These are phyloP conservation scores for Capronia americana DNA, from an alignment of 2,329 filamentous ascomycete genomes.

Conservation along the genomic window DNA sequence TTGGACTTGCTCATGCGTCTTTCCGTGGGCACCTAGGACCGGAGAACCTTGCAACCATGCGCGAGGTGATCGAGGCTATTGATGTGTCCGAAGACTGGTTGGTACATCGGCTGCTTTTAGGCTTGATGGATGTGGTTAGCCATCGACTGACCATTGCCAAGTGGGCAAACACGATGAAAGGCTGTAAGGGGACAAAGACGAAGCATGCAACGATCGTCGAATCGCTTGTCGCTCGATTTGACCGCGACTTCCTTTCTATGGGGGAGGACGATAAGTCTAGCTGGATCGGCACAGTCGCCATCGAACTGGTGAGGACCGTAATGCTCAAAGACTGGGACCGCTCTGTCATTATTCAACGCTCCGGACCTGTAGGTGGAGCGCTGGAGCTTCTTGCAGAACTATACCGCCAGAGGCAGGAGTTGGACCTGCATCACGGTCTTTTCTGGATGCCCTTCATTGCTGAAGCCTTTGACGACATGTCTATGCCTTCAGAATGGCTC, in stretches of 20 bases:
- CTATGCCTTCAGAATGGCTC: constrained; percentile 76
- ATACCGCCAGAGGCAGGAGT: constrained; percentile 69
- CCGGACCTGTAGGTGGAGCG: constrained; percentile 76
- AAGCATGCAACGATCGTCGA: constrained; percentile 40
- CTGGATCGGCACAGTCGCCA: constrained; percentile 27
- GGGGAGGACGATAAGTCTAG: constrained; percentile 22
- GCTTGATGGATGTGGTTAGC: constrained; percentile 35
- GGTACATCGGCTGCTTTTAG: constrained; percentile 29
- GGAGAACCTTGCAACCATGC: constrained; percentile 4
- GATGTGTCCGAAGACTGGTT: constrained; percentile 35
- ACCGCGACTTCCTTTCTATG: constrained; percentile 20
- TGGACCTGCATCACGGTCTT: constrained; percentile 67
- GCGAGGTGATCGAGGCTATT: constrained; percentile 27
- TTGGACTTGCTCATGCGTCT: constrained; percentile 28
- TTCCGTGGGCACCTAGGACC: constrained; percentile 6
- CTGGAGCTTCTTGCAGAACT: constrained; percentile 75
- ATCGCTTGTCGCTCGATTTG: constrained; percentile 44
- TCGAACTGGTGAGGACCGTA: constrained; percentile 55
- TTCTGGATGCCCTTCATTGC: constrained; percentile 79
- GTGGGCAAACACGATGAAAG: constrained; percentile 23
- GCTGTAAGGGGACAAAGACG: constrained; percentile 4
- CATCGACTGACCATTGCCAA: constrained; percentile 31
- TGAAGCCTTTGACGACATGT: constrained; percentile 75
- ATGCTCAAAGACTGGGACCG: constrained; percentile 84
- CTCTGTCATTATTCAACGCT: constrained; percentile 70